Evolutionary conservation across 139 green algal species (phyloP), one percentile per base, ranked within the genome.

Genomic region (Gonium pectorale): DNA sequence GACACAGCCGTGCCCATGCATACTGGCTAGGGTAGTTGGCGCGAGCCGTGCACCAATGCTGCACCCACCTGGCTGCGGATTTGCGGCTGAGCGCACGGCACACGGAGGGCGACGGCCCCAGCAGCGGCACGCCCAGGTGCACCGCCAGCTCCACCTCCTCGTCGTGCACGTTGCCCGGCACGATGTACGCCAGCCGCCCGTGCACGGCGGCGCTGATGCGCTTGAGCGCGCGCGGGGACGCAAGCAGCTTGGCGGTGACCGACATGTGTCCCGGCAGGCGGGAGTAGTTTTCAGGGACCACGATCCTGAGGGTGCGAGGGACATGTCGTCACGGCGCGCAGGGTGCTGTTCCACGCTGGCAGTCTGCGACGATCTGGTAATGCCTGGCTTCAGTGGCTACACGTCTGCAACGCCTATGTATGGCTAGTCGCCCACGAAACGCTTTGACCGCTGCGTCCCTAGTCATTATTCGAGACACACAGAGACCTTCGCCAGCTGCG

Each of bases 251-350:
- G 31, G 84, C 81, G 3, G 90, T 88, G 21, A 93, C 86, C 59
- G 78, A 84, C 87, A 94, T 92, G 83, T 92, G 88, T 21, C 54
- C 44, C 2, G 92, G 92, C 63, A 95, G 89, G 33, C 92, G 87
- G 1, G 38, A 21, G 52, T 81, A 56, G 85, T 95, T 95, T 80
- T 94, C 92, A 0, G 92, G 90, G 21, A 86, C 79, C 9, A 95
- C 72, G 22, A 92, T 80, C 21, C 86, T 77, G 79, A 0, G 3
- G n/a, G 69, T 54, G n/a, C n/a, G n/a, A n/a, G n/a, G n/a, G n/a
- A n/a, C n/a, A n/a, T n/a, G n/a, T n/a, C n/a, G n/a, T n/a, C n/a
- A n/a, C n/a, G n/a, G n/a, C n/a, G n/a, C n/a, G n/a, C n/a, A n/a
- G n/a, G n/a, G n/a, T n/a, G n/a, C n/a, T n/a, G n/a, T n/a, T n/a